A percentile compares a stretch with the other conserved stretches of the same genome.
Evolutionary conservation across 257 asterid species (phyloP).

Genomic region (Solanum arcanum): DNA sequence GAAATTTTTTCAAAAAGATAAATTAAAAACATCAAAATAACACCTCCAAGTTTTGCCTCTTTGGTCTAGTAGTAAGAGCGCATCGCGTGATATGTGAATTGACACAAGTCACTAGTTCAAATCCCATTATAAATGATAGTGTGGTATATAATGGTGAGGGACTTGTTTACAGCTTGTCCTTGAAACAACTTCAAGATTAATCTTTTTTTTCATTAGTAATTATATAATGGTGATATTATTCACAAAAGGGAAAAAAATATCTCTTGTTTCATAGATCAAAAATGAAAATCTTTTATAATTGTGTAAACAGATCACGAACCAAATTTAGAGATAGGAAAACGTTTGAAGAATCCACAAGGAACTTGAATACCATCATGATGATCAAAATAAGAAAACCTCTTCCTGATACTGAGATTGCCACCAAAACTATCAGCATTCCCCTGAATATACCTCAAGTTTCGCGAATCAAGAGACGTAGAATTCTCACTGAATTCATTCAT

Average conservation of each 20-base stretch:
- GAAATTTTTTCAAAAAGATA: background rate
- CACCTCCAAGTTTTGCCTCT: background rate
- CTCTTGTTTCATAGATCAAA: background rate
- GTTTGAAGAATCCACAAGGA: constrained; percentile 83
- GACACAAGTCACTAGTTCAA: background rate
- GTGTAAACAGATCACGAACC: constrained; percentile 30
- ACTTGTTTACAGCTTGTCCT: background rate
- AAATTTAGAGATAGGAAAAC: constrained; percentile 28
- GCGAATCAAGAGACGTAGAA: constrained; percentile 21
- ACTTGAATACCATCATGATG: constrained; percentile 21
- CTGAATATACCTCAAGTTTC: constrained; percentile 37
- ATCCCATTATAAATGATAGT: background rate
- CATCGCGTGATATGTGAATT: background rate
- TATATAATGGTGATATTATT: background rate
- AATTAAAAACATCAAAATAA: background rate
- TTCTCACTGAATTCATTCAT: constrained; percentile 17
- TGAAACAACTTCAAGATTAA: background rate
- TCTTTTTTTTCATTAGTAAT: background rate
- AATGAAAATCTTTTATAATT: background rate
- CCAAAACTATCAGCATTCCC: constrained; percentile 49
- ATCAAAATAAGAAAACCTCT: constrained; percentile 47
- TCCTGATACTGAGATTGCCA: constrained; percentile 46
- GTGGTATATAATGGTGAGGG: background rate
- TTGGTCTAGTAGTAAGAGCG: background rate
- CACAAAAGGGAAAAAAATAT: background rate